phyloP scores from a whole-genome alignment of 2,329 filamentous ascomycete species.

The Trichoderma sp. region DNA sequence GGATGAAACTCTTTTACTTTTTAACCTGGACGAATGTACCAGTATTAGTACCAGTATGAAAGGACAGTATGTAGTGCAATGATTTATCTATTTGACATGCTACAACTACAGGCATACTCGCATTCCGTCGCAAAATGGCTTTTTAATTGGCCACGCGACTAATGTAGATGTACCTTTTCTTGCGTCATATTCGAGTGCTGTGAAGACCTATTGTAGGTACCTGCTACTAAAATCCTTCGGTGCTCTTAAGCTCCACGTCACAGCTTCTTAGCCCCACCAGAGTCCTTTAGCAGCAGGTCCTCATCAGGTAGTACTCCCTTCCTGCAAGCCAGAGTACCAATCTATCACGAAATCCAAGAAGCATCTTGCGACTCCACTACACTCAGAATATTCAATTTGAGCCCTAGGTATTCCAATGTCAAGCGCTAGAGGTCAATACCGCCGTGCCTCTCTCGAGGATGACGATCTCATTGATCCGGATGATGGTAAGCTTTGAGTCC shows the following conservation, averaged over 20 bases:
- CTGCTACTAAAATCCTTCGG: background rate
- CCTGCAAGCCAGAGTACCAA: background rate
- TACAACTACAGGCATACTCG: background rate
- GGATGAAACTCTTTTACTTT: background rate
- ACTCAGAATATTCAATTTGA: background rate
- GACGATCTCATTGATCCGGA: conserved; percentile 78
- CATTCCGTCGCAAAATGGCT: background rate
- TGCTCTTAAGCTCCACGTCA: conserved; percentile 19
- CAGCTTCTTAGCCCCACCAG: conserved; percentile 18
- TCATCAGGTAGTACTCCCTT: background rate
- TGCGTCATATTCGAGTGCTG: background rate
- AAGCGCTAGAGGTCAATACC: conserved; percentile 57
- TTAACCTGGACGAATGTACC: conserved; percentile 11
- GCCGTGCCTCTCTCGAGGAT: conserved; percentile 62
- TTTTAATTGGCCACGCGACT: background rate
- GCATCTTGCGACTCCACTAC: background rate
- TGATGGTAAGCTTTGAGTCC: conserved; percentile 57
- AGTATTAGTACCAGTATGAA: conserved; percentile 7
- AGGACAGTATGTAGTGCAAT: conserved; percentile 8
- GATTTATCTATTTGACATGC: conserved; percentile 9
- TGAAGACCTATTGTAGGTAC: background rate
- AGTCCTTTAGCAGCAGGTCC: background rate
- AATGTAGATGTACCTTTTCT: background rate
- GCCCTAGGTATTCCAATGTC: conserved; percentile 43
- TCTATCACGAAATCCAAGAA: background rate